Evolutionary conservation across 129 eudicot genomes (phyloP).

Genomic region (Flaveria brownii): DNA sequence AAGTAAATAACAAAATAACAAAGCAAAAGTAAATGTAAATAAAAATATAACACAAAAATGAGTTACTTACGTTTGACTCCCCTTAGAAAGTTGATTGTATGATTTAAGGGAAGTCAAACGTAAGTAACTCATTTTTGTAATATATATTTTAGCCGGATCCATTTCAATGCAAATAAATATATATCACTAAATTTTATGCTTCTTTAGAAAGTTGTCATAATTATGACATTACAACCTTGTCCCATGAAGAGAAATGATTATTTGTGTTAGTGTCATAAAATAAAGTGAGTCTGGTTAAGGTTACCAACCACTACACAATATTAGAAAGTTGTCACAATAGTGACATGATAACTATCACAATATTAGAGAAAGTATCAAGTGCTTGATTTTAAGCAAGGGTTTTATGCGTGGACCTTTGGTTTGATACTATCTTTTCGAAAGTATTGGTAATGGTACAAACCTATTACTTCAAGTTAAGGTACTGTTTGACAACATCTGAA

Average conservation of each 20-base stretch:
- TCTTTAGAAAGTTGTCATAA: background rate
- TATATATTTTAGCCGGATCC: too few relatives aligned
- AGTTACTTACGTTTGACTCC: too few relatives aligned
- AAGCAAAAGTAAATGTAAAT: too few relatives aligned
- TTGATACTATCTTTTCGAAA: background rate
- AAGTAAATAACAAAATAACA: background rate
- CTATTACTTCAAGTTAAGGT: too few relatives aligned
- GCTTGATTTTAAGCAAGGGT: background rate
- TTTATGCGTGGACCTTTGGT: background rate
- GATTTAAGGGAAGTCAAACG: too few relatives aligned
- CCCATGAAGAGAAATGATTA: too few relatives aligned
- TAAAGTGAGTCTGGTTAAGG: background rate
- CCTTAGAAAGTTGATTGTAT: too few relatives aligned
- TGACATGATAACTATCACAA: background rate
- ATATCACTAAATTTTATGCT: background rate
- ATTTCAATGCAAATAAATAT: too few relatives aligned
- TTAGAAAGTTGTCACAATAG: background rate
- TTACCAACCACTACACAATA: background rate
- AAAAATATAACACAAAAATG: too few relatives aligned
- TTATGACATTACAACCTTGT: background rate
- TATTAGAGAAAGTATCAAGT: background rate
- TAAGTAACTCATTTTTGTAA: too few relatives aligned
- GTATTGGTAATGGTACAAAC: background rate
- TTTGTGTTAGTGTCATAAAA: background rate
- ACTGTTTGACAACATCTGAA: too few relatives aligned